A percentile compares a stretch with the other conserved stretches of the same genome.
These are phyloP conservation scores for Daedaleopsis nitida DNA, from an alignment of 768 basidiomycete species.

Conservation along the genomic window DNA sequence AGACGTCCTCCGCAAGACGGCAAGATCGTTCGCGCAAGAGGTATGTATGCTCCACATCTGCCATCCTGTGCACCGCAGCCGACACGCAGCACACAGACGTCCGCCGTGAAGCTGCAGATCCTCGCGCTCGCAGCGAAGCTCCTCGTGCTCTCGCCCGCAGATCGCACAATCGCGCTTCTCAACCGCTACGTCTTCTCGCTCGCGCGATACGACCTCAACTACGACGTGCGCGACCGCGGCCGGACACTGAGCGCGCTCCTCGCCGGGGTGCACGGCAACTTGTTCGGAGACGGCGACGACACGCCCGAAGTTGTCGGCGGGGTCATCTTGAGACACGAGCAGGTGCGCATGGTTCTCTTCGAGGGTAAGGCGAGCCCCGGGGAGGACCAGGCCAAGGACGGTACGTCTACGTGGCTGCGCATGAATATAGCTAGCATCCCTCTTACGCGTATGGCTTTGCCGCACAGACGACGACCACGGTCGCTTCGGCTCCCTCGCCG, in stretches of 20 bases:
- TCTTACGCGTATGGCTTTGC: too few species aligned
- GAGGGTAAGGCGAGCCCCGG: slow-evolving; percentile 64
- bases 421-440: too few species aligned
- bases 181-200: slow-evolving; percentile 76
- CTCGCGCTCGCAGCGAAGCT: slow-evolving; percentile 88
- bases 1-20: slow-evolving; percentile 81
- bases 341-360: slow-evolving; percentile 78
- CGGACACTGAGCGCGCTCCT: slow-evolving; percentile 78
- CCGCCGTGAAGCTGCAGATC: slow-evolving; percentile 78
- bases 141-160: slow-evolving; percentile 62
- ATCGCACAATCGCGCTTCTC: slow-evolving; percentile 53
- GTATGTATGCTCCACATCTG: slow-evolving; percentile 38
- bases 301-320: slow-evolving; percentile 54
- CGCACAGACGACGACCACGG: slow-evolving; percentile 39
- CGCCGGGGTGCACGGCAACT: slow-evolving; percentile 43
- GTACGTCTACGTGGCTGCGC: neutral
- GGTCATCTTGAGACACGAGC: slow-evolving; percentile 80
- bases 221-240: slow-evolving; percentile 89
- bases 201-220: slow-evolving; percentile 85
- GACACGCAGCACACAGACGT: slow-evolving; percentile 40
- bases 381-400: slow-evolving; percentile 28
- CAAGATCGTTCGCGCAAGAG: slow-evolving; percentile 73
- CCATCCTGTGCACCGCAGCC: neutral
- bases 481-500: slow-evolving; percentile 66
- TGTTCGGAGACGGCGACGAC: slow-evolving; percentile 26